phyloP scores from a whole-genome alignment of 164 flowering plant genomes.

The Liquidambar formosana region DNA sequence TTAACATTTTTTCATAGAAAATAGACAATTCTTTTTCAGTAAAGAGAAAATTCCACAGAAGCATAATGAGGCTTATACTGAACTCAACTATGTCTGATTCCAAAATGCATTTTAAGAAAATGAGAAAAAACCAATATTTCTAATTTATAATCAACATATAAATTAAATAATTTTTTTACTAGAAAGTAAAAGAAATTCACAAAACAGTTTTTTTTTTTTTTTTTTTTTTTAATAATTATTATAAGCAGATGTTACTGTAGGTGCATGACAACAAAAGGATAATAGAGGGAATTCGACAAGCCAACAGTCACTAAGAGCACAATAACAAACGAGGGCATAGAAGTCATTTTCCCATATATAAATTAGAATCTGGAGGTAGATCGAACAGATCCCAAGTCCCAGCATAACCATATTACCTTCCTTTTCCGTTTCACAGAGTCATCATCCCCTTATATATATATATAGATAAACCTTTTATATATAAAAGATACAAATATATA shows the following conservation, averaged over 20 bases:
- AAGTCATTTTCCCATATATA: constrained; percentile 23
- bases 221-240: too few relatives aligned
- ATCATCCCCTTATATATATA: neutral
- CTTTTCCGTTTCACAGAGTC: neutral
- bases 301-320: neutral
- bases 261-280: neutral
- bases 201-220: too few relatives aligned
- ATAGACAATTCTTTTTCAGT: too few relatives aligned
- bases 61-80: too few relatives aligned
- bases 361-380: constrained; percentile 13
- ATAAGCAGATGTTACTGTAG: neutral
- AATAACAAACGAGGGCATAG: constrained; percentile 30
- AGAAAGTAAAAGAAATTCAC: too few relatives aligned
- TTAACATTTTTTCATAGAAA: neutral
- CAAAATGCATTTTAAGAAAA: neutral
- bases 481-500: too few relatives aligned
- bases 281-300: constrained; percentile 1
- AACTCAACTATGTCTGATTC: neutral
- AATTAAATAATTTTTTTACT: neutral
- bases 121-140: neutral
- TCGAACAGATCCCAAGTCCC: constrained; percentile 22
- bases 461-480: too few relatives aligned
- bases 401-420: constrained; percentile 10
- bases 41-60: too few relatives aligned
- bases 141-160: too few relatives aligned